A percentile compares a stretch with the other conserved stretches of the same genome.
These are phyloP conservation scores for Diplocarpon mali DNA, from an alignment of 2,329 filamentous ascomycete species.

Conservation along the genomic window DNA sequence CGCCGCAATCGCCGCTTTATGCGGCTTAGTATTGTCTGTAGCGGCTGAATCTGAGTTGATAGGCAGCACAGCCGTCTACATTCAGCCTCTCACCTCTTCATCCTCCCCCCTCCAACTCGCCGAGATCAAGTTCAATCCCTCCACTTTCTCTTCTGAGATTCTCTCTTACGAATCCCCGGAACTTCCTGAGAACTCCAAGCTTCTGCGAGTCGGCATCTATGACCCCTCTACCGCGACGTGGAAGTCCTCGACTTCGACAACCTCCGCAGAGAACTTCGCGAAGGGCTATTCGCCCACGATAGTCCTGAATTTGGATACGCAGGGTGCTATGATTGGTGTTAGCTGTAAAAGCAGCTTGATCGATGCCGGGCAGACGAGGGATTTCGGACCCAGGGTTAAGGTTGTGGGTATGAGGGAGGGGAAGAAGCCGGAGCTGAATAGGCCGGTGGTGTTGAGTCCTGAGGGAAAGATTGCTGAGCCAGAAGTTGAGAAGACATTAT, in stretches of 20 bases:
- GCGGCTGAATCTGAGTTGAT: conserved; percentile 32
- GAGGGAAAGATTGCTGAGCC: conserved; percentile 47
- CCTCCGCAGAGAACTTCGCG: conserved; percentile 44
- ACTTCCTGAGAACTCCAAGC: conserved; percentile 21
- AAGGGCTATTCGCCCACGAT: conserved; percentile 51
- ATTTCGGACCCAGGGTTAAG: conserved; percentile 50
- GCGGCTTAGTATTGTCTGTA: conserved; percentile 28
- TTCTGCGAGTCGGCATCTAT: conserved; percentile 49
- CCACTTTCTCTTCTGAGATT: conserved; percentile 35
- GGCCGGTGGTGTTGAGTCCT: conserved; percentile 48
- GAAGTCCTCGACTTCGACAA: conserved; percentile 44
- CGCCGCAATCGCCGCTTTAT: conserved; percentile 33
- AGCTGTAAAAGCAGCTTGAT: conserved; percentile 44
- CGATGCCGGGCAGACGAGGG: conserved; percentile 52
- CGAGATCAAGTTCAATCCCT: conserved; percentile 43
- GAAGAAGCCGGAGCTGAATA: conserved; percentile 48
- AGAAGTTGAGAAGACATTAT: conserved; percentile 49
- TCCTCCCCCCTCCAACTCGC: conserved; percentile 38
- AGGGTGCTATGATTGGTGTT: conserved; percentile 38
- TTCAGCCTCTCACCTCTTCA: conserved; percentile 19
- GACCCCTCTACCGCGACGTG: conserved; percentile 36
- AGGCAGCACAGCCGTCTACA: conserved; percentile 21
- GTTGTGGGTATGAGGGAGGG: conserved; percentile 39
- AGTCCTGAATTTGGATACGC: conserved; percentile 38
- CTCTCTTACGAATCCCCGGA: conserved; percentile 44